Conservation (phyloP, 139 green algal genomes). For the Chlorella sp. region DNA sequence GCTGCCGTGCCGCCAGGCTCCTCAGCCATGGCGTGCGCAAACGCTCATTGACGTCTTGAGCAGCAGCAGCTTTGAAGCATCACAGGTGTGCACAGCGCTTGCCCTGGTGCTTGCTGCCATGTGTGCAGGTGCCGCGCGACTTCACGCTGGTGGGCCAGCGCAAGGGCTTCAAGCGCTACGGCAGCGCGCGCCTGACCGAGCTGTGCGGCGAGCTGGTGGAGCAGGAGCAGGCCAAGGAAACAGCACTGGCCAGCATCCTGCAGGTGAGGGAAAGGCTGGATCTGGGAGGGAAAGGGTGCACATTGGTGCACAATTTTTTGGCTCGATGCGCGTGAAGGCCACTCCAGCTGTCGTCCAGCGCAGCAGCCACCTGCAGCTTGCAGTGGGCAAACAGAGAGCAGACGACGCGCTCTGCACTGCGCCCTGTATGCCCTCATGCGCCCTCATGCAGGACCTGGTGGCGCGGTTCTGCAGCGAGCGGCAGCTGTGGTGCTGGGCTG, state of each 20-base stretch:
- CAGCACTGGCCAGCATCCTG: slow-evolving; percentile 48
- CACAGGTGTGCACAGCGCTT: too few species aligned
- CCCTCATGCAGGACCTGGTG: slow-evolving; percentile 19
- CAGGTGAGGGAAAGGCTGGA: slow-evolving; percentile 25
- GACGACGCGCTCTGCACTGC: too few species aligned
- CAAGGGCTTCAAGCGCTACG: slow-evolving; percentile 84
- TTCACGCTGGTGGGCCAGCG: slow-evolving; percentile 51
- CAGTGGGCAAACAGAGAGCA: too few species aligned
- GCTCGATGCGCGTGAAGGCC: too few species aligned
- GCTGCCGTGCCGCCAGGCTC: too few species aligned
- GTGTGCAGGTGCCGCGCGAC: slow-evolving; percentile 20
- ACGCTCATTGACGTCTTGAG: too few species aligned
- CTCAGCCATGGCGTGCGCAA: too few species aligned
- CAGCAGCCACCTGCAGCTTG: too few species aligned
- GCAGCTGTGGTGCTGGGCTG: slow-evolving; percentile 61
- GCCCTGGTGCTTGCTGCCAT: not conserved
- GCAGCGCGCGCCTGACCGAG: slow-evolving; percentile 41
- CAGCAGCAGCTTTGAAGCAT: not conserved
- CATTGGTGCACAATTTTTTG: too few species aligned
- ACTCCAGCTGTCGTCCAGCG: too few species aligned
- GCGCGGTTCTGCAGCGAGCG: slow-evolving; percentile 47
- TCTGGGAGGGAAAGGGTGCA: too few species aligned
- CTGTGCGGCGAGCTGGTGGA: slow-evolving; percentile 49
- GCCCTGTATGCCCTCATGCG: slow-evolving; percentile 1
- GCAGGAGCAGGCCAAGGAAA: slow-evolving; percentile 51